Percentiles rank a stretch among this genome's conserved stretches.
These are phyloP conservation scores for Globisporangium parvum DNA, from an alignment of 352 stramenopile genomes.

Conservation along the genomic window DNA sequence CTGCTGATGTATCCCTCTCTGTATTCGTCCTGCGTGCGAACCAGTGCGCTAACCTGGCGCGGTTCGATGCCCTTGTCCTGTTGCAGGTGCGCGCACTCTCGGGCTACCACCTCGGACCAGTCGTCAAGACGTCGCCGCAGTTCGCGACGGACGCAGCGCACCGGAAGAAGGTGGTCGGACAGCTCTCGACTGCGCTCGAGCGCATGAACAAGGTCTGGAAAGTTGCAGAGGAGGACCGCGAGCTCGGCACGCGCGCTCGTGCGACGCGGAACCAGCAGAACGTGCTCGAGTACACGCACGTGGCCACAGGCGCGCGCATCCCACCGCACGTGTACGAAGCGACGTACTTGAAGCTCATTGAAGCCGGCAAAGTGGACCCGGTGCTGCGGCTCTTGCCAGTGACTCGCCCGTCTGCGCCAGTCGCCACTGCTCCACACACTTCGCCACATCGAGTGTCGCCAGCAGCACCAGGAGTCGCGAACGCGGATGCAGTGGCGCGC, in stretches of 20 bases:
- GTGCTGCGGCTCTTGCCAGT: constrained; percentile 22
- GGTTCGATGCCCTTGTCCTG: too few species aligned
- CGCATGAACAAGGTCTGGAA: constrained; percentile 51
- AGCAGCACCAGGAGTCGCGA: neutral
- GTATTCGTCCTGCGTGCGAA: neutral
- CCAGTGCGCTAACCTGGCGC: neutral
- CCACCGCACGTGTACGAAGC: constrained; percentile 29
- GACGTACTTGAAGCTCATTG: constrained; percentile 41
- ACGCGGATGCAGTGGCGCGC: neutral
- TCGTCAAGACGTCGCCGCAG: constrained; percentile 19
- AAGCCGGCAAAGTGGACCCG: constrained; percentile 23
- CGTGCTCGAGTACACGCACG: constrained; percentile 50
- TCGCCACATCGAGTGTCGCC: neutral
- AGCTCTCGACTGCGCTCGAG: constrained; percentile 33
- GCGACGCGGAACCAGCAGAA: constrained; percentile 26
- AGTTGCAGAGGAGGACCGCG: constrained; percentile 30
- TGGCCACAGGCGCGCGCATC: constrained; percentile 28
- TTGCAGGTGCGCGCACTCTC: constrained; percentile 30
- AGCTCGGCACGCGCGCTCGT: constrained; percentile 28
- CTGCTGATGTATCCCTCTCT: neutral
- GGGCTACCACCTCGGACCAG: constrained; percentile 41
- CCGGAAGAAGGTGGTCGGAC: constrained; percentile 31
- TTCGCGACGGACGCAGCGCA: constrained; percentile 37
- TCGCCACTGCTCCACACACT: neutral
- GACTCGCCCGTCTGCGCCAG: neutral